phyloP scores from a whole-genome alignment of 2,329 filamentous ascomycete species.

The Aspergillus ustus region DNA sequence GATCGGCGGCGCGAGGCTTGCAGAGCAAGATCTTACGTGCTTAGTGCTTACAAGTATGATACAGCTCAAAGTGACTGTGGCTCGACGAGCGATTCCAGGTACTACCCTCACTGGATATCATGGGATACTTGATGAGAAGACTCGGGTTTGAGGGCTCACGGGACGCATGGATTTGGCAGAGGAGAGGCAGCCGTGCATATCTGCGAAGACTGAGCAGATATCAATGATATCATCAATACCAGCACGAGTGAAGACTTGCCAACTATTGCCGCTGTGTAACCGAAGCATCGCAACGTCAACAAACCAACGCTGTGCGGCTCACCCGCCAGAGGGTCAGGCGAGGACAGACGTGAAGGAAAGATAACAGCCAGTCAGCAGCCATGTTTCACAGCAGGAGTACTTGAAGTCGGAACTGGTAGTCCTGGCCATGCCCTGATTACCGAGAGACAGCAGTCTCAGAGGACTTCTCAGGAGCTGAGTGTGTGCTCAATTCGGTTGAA shows the following conservation, averaged over 20 bases:
- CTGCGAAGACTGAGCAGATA: neutral
- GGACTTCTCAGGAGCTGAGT: no score
- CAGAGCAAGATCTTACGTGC: neutral
- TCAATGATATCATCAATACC: neutral
- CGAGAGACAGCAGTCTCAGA: neutral
- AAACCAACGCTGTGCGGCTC: neutral
- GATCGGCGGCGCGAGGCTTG: neutral
- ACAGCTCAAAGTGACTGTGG: neutral
- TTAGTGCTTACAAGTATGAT: neutral
- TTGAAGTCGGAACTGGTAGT: neutral
- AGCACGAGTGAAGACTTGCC: neutral
- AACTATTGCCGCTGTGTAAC: neutral
- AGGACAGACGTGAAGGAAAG: neutral
- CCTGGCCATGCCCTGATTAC: neutral
- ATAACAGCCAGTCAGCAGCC: neutral
- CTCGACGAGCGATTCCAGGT: neutral
- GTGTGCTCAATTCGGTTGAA: no score
- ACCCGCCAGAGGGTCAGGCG: neutral
- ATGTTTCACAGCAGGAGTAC: neutral
- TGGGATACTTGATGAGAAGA: neutral
- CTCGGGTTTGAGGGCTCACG: neutral
- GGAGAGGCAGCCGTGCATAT: neutral
- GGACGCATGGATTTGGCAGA: neutral
- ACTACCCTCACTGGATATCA: neutral
- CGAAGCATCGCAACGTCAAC: neutral